phyloP scores from a whole-genome alignment of 805 yeast genomes.

The Wickerhamomyces strasburgensis region DNA sequence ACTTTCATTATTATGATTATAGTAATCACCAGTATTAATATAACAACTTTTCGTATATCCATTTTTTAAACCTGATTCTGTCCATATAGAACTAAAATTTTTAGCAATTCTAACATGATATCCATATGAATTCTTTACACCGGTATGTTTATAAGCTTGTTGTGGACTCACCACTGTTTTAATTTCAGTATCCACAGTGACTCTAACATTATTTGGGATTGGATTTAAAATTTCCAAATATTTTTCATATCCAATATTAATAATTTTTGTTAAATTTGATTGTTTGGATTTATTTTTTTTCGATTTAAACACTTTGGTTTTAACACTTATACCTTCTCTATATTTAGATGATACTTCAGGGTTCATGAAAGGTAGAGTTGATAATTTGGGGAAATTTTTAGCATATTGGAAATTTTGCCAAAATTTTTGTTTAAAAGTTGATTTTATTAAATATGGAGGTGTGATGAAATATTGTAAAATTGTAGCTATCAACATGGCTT shows the following conservation, averaged over 20 bases:
- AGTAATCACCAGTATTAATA: conserved; percentile 65
- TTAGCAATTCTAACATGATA: conserved; percentile 68
- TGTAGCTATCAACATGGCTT: conserved; percentile 55
- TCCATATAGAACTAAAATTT: conserved; percentile 58
- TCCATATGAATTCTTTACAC: conserved; percentile 61
- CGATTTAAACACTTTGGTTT: conserved; percentile 30
- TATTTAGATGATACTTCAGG: conserved; percentile 35
- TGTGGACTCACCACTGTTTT: conserved; percentile 63
- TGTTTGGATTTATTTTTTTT: conserved; percentile 44
- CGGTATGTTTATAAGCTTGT: conserved; percentile 57
- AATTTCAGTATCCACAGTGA: conserved; percentile 66
- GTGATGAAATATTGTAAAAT: conserved; percentile 78
- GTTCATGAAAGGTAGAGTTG: conserved; percentile 71
- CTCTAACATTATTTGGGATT: conserved; percentile 74
- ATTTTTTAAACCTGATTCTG: conserved; percentile 56
- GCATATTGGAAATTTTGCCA: conserved; percentile 56
- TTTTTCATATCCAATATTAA: conserved; percentile 65
- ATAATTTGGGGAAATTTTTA: conserved; percentile 60
- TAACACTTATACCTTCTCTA: conserved; percentile 56
- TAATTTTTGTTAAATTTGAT: conserved; percentile 58
- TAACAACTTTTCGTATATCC: conserved; percentile 70
- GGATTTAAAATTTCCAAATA: conserved; percentile 52
- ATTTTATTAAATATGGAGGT: conserved; percentile 71
- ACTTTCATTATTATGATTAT: conserved; percentile 33
- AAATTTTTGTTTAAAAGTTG: conserved; percentile 49